Conservation (phyloP, 2,329 filamentous ascomycete species). For the Neofusicoccum parvum region DNA sequence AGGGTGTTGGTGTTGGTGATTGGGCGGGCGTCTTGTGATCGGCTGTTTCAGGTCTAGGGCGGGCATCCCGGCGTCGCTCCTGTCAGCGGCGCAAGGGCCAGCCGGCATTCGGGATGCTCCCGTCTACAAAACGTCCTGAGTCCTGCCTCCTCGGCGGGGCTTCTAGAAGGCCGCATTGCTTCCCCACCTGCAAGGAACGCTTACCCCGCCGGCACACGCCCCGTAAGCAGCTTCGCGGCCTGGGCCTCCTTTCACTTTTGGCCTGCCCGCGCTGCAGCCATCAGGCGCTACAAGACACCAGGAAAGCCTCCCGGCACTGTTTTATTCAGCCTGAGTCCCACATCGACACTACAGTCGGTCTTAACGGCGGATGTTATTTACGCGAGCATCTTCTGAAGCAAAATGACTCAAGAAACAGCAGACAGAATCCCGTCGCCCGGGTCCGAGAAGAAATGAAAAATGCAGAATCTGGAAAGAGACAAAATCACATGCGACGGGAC, state of each 20-base stretch:
- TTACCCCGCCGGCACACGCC: neutral
- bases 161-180: constrained; percentile 6
- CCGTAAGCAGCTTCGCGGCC: neutral
- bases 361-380: neutral
- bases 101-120: neutral
- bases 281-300: neutral
- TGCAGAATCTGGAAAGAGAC: neutral
- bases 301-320: neutral
- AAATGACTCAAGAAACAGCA: neutral
- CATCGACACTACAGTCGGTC: neutral
- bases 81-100: neutral
- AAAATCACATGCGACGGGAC: neutral
- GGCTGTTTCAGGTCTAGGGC: constrained; percentile 9
- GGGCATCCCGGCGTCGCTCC: neutral
- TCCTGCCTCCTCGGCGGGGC: neutral
- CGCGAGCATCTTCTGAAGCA: neutral
- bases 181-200: constrained; percentile 13
- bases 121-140: neutral
- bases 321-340: neutral
- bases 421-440: neutral
- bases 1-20: neutral
- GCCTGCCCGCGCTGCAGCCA: neutral
- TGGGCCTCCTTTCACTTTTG: neutral
- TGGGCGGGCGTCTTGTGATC: constrained; percentile 11
- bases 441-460: neutral